phyloP scores from a whole-genome alignment of 495 filamentous ascomycete genomes.

The Penicillium antarcticum region DNA sequence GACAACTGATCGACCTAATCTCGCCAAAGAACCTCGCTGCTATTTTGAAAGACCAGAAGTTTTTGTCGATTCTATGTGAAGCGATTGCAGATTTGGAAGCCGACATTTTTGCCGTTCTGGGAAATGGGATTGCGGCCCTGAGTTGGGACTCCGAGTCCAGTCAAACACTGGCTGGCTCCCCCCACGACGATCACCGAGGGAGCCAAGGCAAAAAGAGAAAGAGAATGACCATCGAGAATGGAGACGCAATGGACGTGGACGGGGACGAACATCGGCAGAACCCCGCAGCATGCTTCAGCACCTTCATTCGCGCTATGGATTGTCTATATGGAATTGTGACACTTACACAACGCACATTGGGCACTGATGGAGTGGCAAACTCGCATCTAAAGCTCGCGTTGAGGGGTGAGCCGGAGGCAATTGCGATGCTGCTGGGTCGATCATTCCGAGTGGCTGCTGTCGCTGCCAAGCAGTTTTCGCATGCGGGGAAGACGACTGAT shows the following conservation, averaged over 20 bases:
- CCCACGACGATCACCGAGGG: slow-evolving; percentile 18
- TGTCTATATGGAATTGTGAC: slow-evolving; percentile 34
- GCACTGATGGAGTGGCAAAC: slow-evolving; percentile 36
- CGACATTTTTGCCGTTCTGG: slow-evolving; percentile 31
- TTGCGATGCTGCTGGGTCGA: slow-evolving; percentile 44
- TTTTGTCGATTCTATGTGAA: slow-evolving; percentile 41
- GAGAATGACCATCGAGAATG: slow-evolving; percentile 31
- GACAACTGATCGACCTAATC: slow-evolving; percentile 44
- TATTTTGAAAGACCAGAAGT: slow-evolving; percentile 49
- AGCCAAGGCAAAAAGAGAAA: slow-evolving; percentile 48
- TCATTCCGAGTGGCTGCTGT: slow-evolving; percentile 35
- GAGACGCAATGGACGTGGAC: slow-evolving; percentile 36
- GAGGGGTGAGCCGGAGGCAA: slow-evolving; percentile 42
- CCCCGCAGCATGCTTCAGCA: slow-evolving; percentile 36
- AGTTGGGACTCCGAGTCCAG: slow-evolving; percentile 36
- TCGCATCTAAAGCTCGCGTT: slow-evolving; percentile 54
- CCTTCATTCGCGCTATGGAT: slow-evolving; percentile 38
- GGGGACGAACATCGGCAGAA: slow-evolving; percentile 34
- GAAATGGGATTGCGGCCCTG: slow-evolving; percentile 20
- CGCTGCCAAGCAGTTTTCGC: slow-evolving; percentile 31
- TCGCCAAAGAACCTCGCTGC: slow-evolving; percentile 44
- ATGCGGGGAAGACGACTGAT: slow-evolving; percentile 35
- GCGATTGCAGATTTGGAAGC: slow-evolving; percentile 37
- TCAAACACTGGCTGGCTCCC: slow-evolving; percentile 37
- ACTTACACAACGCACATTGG: slow-evolving; percentile 24